A percentile compares a stretch with the other conserved stretches of the same genome.
Conservation (phyloP, 2,329 filamentous ascomycete genomes). For the Hymenoscyphus linearis region DNA sequence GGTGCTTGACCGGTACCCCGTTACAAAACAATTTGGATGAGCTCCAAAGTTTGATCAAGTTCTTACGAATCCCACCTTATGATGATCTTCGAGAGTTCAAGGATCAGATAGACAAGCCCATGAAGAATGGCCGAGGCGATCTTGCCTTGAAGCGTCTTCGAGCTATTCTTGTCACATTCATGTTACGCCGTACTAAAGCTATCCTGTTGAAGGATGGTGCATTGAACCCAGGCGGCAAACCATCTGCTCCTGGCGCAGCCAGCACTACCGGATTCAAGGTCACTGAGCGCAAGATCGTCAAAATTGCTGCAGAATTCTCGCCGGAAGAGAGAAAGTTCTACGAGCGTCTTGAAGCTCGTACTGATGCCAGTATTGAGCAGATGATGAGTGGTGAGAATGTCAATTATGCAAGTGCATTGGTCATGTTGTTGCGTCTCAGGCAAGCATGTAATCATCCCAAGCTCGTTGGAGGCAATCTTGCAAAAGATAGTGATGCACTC, state of each 20-base stretch:
- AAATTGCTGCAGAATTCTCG: slow-evolving; percentile 71
- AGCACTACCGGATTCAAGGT: slow-evolving; percentile 75
- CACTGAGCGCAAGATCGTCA: slow-evolving; percentile 82
- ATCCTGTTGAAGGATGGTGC: slow-evolving; percentile 87
- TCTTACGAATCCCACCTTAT: slow-evolving; percentile 87
- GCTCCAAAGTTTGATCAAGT: slow-evolving; percentile 86
- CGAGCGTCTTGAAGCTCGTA: slow-evolving; percentile 72
- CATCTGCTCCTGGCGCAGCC: slow-evolving; percentile 38
- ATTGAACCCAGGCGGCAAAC: slow-evolving; percentile 68
- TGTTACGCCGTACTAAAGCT: slow-evolving; percentile 98
- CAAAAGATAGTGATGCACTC: slow-evolving; percentile 81
- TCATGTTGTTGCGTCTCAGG: slow-evolving; percentile 80
- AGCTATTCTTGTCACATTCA: slow-evolving; percentile 82
- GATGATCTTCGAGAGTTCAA: slow-evolving; percentile 84
- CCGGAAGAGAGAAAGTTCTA: slow-evolving; percentile 82
- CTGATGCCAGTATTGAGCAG: slow-evolving; percentile 77
- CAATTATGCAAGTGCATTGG: slow-evolving; percentile 91
- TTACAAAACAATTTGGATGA: slow-evolving; percentile 99
- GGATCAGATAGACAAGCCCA: slow-evolving; percentile 79
- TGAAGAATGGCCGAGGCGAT: slow-evolving; percentile 86
- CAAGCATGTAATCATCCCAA: slow-evolving; percentile 95
- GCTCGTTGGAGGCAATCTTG: slow-evolving; percentile 77
- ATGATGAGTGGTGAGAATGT: slow-evolving; percentile 79
- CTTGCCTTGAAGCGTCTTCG: slow-evolving; percentile 85
- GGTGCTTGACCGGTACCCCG: slow-evolving; percentile 93